phyloP scores from a whole-genome alignment of 345 rosid genomes.

The Corymbia maculata region DNA sequence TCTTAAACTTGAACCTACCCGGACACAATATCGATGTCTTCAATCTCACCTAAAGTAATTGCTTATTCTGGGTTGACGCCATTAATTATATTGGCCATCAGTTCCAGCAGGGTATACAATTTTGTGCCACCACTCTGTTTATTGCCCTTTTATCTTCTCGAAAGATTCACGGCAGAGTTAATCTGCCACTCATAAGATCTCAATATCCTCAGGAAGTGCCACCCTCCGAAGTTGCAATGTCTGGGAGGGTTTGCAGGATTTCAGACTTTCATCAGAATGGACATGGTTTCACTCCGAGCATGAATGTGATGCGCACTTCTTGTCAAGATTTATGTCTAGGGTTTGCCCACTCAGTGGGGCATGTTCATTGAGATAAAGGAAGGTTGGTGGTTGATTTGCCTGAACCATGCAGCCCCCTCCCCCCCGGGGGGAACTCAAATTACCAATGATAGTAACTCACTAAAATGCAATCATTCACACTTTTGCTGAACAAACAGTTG shows the following conservation, averaged over 20 bases:
- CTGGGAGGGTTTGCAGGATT: neutral
- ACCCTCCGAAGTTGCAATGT: neutral
- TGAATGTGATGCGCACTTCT: neutral
- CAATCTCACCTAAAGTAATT: too few species aligned
- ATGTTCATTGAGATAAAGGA: neutral
- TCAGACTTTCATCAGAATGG: neutral
- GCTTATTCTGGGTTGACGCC: too few species aligned
- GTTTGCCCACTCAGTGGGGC: neutral
- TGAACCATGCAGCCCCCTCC: slow-evolving; percentile 26
- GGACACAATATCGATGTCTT: accelerated
- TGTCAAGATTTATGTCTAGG: neutral
- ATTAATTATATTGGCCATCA: too few species aligned
- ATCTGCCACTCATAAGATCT: neutral
- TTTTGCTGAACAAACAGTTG: slow-evolving; percentile 49
- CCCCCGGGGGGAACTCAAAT: slow-evolving; percentile 41
- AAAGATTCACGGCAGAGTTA: neutral
- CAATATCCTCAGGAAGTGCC: neutral
- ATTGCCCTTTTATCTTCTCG: neutral
- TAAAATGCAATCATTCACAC: slow-evolving; percentile 65
- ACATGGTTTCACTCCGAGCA: neutral
- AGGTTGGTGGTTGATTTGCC: slow-evolving; percentile 29
- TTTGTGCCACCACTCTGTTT: neutral
- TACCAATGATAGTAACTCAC: slow-evolving; percentile 73
- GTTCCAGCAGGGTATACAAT: neutral
- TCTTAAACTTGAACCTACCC: too few species aligned